Evolutionary conservation across 2,329 filamentous ascomycete genomes (phyloP).

Genomic region (Phialocephala subalpina): DNA sequence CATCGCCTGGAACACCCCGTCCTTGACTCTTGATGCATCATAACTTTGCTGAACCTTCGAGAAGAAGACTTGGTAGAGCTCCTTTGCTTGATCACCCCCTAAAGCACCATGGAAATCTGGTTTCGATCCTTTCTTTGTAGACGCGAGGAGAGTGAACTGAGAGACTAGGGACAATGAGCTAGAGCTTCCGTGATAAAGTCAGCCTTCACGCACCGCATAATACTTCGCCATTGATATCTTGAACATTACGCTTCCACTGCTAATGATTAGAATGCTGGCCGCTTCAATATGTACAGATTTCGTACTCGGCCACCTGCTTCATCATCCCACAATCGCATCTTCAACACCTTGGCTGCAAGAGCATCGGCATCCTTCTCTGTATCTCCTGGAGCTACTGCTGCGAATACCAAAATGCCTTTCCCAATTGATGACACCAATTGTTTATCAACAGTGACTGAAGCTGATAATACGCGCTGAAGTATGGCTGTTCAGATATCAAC

Average conservation of each 20-base stretch:
- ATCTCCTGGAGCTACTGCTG: constrained; percentile 89
- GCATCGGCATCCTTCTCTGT: constrained; percentile 87
- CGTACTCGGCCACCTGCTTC: constrained; percentile 43
- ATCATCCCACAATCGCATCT: constrained; percentile 83
- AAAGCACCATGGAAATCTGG: constrained; percentile 94
- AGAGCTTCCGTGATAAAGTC: background rate
- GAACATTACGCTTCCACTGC: constrained; percentile 90
- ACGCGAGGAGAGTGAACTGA: constrained; percentile 93
- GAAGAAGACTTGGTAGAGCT: constrained; percentile 86
- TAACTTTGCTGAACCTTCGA: constrained; percentile 78
- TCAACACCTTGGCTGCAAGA: constrained; percentile 85
- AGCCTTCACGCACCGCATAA: constrained; percentile 75
- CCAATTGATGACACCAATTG: constrained; percentile 91
- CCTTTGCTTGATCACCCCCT: constrained; percentile 77
- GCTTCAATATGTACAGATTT: constrained; percentile 18
- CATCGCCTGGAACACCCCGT: constrained; percentile 98
- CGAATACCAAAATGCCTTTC: constrained; percentile 88
- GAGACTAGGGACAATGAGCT: constrained; percentile 68
- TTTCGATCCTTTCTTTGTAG: constrained; percentile 94
- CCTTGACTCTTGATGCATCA: constrained; percentile 77
- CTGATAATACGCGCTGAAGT: constrained; percentile 91
- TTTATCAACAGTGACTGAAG: constrained; percentile 93
- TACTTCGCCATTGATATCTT: constrained; percentile 89
- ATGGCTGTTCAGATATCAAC: constrained; percentile 68
- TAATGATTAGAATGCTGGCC: constrained; percentile 24